A percentile compares a stretch with the other conserved stretches of the same genome.
Evolutionary conservation across 176 grass and related monocot genomes (phyloP).

Genomic region (Oryza glumipatula): DNA sequence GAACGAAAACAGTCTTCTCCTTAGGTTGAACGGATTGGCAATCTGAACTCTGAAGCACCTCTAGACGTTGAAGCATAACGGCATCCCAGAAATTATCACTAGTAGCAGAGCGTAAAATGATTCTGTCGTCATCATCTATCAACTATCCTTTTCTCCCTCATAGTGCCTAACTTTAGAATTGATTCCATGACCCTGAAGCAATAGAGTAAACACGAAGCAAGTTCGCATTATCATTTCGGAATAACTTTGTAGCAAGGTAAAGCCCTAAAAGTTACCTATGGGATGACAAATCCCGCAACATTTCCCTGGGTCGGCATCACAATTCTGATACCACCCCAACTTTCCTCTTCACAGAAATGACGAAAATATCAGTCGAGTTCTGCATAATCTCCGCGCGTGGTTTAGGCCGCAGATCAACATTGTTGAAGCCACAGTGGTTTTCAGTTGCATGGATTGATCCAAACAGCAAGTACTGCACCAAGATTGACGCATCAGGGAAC

Average conservation of each 20-base stretch:
- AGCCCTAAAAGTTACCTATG: background rate
- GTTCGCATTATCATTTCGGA: slow-evolving; percentile 6
- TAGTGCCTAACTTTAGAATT: slow-evolving; percentile 29
- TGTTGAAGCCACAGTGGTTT: slow-evolving; percentile 42
- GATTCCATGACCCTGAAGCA: slow-evolving; percentile 33
- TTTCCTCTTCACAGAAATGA: slow-evolving; percentile 40
- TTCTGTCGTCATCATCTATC: background rate
- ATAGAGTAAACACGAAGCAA: background rate
- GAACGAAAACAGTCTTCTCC: background rate
- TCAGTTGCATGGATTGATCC: slow-evolving; percentile 42
- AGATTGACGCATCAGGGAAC: slow-evolving; percentile 67
- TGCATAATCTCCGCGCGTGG: slow-evolving; percentile 53
- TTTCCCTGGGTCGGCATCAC: background rate
- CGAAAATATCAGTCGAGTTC: slow-evolving; percentile 57
- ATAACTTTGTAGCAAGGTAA: slow-evolving; percentile 31
- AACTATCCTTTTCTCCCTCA: slow-evolving; percentile 15
- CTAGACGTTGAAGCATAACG: background rate
- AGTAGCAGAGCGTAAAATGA: background rate
- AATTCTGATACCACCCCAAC: background rate
- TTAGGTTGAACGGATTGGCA: background rate
- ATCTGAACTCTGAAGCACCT: background rate
- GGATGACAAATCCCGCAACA: slow-evolving; percentile 12
- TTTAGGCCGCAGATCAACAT: background rate
- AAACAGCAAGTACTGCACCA: slow-evolving; percentile 87
- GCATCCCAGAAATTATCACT: background rate